Conservation (phyloP, 2,329 filamentous ascomycete species). For the Hymenoscyphus fraxineus region DNA sequence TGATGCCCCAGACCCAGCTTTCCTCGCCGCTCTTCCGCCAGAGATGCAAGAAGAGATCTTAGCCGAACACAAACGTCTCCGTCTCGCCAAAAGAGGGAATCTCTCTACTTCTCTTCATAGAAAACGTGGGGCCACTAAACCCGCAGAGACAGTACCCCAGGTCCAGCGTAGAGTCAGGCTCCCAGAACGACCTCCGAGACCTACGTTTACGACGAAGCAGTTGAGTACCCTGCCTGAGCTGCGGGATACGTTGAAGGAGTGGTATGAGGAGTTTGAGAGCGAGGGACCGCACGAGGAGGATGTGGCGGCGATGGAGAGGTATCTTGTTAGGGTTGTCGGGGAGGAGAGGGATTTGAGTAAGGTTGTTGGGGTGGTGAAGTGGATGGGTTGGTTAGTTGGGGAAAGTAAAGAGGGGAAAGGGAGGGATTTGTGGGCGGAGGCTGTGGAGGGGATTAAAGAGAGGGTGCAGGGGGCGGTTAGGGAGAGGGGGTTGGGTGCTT, state of each 20-base stretch:
- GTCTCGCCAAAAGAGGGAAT: constrained; percentile 54
- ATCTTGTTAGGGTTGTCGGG: constrained; percentile 65
- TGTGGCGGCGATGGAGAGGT: constrained; percentile 68
- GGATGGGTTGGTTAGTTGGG: constrained; percentile 58
- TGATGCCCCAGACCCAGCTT: constrained; percentile 47
- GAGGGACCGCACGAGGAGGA: constrained; percentile 80
- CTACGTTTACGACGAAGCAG: constrained; percentile 59
- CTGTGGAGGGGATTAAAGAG: constrained; percentile 43
- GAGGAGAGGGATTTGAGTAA: constrained; percentile 79
- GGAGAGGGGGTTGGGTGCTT: constrained; percentile 52
- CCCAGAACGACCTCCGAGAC: constrained; percentile 47
- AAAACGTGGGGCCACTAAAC: constrained; percentile 20
- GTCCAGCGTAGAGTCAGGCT: constrained; percentile 39
- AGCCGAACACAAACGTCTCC: constrained; percentile 62
- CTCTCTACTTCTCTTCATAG: constrained; percentile 40
- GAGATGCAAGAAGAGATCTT: constrained; percentile 77
- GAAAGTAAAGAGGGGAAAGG: constrained; percentile 40
- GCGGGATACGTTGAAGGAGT: constrained; percentile 68
- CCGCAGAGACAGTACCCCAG: constrained; percentile 17
- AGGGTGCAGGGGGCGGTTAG: constrained; percentile 53
- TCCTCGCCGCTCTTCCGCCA: constrained; percentile 78
- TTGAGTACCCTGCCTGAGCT: constrained; percentile 59
- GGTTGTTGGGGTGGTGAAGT: constrained; percentile 64
- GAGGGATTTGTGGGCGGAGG: constrained; percentile 45
- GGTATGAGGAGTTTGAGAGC: constrained; percentile 67